phyloP scores from a whole-genome alignment of 192 early-diverging fungal species.

The Rhizoclosmatium sp. region DNA sequence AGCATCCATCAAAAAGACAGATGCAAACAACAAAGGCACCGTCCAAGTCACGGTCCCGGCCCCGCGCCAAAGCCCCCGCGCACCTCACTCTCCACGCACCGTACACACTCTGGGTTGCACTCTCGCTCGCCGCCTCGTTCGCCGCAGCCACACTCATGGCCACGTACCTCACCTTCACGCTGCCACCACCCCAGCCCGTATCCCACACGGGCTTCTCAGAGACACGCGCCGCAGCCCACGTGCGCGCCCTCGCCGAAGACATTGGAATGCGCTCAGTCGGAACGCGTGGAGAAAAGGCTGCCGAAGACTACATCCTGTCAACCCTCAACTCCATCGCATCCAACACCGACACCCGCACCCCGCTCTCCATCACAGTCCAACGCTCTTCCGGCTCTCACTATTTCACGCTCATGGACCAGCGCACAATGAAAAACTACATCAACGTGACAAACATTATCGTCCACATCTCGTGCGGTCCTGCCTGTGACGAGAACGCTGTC shows the following conservation, averaged over 20 bases:
- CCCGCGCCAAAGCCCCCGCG: background rate
- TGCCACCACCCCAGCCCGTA: background rate
- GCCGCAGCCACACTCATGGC: background rate
- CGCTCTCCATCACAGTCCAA: constrained; percentile 63
- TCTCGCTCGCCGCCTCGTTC: background rate
- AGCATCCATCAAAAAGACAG: too few species aligned
- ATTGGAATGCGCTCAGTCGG: constrained; percentile 38
- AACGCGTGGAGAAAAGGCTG: constrained; percentile 56
- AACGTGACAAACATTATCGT: constrained; percentile 80
- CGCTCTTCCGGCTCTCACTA: constrained; percentile 68
- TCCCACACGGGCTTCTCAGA: constrained; percentile 14
- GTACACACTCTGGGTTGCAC: background rate
- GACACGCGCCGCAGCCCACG: constrained; percentile 2
- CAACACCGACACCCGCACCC: constrained; percentile 21
- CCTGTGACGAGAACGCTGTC: constrained; percentile 69
- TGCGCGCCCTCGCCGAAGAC: constrained; percentile 10
- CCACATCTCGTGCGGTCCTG: constrained; percentile 70
- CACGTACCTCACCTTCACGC: background rate
- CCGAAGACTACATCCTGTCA: constrained; percentile 53
- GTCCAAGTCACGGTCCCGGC: too few species aligned
- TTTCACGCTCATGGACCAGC: constrained; percentile 76
- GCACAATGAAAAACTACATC: constrained; percentile 68
- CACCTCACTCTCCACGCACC: background rate
- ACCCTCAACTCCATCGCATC: constrained; percentile 36
- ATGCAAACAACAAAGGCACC: too few species aligned